Evolutionary conservation across 1,284 basidiomycete genomes (phyloP).

Genomic region (Cutaneotrichosporon sp.): DNA sequence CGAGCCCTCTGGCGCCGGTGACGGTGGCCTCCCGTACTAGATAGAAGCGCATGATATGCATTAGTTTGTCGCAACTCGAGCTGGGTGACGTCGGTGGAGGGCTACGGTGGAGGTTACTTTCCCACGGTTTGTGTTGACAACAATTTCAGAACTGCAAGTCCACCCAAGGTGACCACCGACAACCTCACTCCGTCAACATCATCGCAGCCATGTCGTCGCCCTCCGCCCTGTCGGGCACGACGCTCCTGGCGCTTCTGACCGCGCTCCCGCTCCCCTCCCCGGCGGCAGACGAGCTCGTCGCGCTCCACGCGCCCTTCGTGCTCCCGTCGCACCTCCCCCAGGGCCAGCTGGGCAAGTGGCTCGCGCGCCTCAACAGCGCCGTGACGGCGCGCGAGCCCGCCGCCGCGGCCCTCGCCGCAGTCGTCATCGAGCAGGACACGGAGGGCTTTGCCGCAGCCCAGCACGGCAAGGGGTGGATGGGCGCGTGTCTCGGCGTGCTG

Average conservation of each 20-base stretch:
- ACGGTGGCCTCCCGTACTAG: conserved; percentile 50
- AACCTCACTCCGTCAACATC: neutral
- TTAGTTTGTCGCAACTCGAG: neutral
- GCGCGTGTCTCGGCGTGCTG: conserved; percentile 32
- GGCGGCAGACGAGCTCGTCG: conserved; percentile 33
- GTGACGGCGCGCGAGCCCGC: conserved; percentile 37
- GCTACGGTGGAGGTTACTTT: neutral
- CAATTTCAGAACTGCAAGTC: neutral
- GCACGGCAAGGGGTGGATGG: conserved; percentile 48
- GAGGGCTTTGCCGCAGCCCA: conserved; percentile 43
- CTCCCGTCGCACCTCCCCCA: conserved; percentile 35
- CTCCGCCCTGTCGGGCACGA: conserved; percentile 2
- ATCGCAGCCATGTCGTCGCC: conserved; percentile 1
- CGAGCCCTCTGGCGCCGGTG: conserved; percentile 41
- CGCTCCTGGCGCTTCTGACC: conserved; percentile 28
- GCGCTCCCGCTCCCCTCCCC: conserved; percentile 39
- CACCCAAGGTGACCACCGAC: neutral
- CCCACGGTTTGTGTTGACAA: neutral
- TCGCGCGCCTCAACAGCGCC: conserved; percentile 40
- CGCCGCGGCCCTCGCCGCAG: conserved; percentile 29
- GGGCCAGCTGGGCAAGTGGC: conserved; percentile 33
- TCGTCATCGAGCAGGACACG: conserved; percentile 39
- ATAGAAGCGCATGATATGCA: conserved; percentile 3
- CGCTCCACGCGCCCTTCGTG: conserved; percentile 32
- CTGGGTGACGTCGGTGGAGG: neutral